Conservation (phyloP, 768 basidiomycete genomes). For the Sistotremastrum niveocremeum region DNA sequence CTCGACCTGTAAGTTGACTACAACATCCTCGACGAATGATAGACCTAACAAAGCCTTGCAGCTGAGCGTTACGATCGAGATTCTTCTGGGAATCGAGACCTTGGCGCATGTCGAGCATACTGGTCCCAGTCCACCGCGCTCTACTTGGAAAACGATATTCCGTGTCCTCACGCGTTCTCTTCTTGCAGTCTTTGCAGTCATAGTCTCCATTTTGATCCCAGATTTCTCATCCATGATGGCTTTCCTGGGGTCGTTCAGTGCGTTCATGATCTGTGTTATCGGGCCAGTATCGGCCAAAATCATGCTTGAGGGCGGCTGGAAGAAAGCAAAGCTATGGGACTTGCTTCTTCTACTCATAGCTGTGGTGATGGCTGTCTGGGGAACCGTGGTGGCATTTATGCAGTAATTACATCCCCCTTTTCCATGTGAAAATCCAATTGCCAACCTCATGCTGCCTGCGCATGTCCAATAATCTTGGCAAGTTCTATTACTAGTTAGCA, state of each 20-base stretch:
- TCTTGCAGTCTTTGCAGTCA: conserved; percentile 38
- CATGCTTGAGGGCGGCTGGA: conserved; percentile 28
- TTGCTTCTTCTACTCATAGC: conserved; percentile 37
- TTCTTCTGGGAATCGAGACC: conserved; percentile 55
- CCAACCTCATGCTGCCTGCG: conserved; percentile 32
- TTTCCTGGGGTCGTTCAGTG: conserved; percentile 82
- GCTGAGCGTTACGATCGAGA: conserved; percentile 75
- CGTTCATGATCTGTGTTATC: conserved; percentile 61
- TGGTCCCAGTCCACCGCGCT: conserved; percentile 5
- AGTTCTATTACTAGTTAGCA: conserved; percentile 34
- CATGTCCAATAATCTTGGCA: conserved; percentile 62
- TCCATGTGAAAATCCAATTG: neutral
- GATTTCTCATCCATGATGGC: conserved; percentile 79
- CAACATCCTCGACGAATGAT: neutral
- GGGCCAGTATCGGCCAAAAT: conserved; percentile 66
- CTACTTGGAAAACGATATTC: conserved; percentile 5
- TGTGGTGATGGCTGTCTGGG: conserved; percentile 61
- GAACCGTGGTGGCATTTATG: conserved; percentile 52
- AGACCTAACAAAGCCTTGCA: conserved; percentile 14
- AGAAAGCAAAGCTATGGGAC: conserved; percentile 36
- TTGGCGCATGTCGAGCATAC: conserved; percentile 10
- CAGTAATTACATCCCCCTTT: conserved; percentile 4
- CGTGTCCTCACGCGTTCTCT: conserved; percentile 25
- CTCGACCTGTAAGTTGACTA: conserved; percentile 49
- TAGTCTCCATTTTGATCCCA: conserved; percentile 62